A percentile compares a stretch with the other conserved stretches of the same genome.
These are phyloP conservation scores for Trichoderma sp. DNA, from an alignment of 2,329 filamentous ascomycete species.

Conservation along the genomic window DNA sequence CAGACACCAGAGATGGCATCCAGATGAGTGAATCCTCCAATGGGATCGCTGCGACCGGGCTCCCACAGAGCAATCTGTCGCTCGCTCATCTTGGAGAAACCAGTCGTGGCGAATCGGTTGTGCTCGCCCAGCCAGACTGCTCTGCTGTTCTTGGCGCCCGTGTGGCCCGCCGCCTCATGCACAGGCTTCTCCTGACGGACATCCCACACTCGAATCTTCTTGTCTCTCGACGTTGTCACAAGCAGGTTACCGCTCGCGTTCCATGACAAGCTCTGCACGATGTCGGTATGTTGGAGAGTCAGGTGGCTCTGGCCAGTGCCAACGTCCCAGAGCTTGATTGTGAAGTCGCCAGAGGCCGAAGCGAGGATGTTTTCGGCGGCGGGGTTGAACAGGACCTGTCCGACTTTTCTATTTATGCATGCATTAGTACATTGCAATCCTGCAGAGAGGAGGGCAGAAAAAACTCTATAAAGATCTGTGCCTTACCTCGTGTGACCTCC, in stretches of 20 bases:
- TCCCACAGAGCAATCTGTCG: conserved; percentile 96
- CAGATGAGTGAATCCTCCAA: conserved; percentile 85
- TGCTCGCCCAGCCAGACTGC: conserved; percentile 97
- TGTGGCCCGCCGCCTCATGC: conserved; percentile 82
- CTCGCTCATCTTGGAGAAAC: conserved; percentile 98
- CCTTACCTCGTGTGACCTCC: conserved; percentile 80
- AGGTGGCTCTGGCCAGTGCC: conserved; percentile 73
- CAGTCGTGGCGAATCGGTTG: conserved; percentile 92
- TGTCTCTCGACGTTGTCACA: conserved; percentile 93
- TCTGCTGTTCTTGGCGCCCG: conserved; percentile 95
- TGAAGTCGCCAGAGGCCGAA: conserved; percentile 92
- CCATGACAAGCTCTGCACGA: conserved; percentile 95
- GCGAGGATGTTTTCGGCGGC: conserved; percentile 93
- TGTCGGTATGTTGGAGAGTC: conserved; percentile 82
- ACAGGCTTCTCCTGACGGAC: conserved; percentile 87
- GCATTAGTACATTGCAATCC: conserved; percentile 27
- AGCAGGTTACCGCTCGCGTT: conserved; percentile 84
- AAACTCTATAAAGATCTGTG: not conserved
- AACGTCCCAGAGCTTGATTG: conserved; percentile 95
- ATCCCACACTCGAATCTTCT: conserved; percentile 98
- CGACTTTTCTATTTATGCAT: conserved; percentile 72
- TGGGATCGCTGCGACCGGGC: conserved; percentile 78
- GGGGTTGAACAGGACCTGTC: conserved; percentile 97
- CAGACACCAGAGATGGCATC: conserved; percentile 97
- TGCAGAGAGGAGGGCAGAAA: not conserved